Conservation (phyloP, 495 filamentous ascomycete species). For the Talaromyces adpressus region DNA sequence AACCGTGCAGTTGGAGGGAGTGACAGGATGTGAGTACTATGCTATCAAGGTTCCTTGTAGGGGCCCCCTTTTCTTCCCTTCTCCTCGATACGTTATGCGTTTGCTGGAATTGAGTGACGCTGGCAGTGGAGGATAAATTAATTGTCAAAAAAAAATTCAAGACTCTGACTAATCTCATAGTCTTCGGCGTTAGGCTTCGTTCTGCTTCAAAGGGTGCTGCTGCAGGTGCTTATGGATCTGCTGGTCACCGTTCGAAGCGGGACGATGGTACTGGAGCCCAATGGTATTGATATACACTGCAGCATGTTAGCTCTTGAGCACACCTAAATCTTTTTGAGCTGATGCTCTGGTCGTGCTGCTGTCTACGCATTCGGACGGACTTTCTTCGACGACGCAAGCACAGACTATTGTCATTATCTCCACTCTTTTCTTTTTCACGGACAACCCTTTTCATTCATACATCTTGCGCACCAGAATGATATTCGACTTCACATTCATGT, state of each 20-base stretch:
- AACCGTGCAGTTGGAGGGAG: conserved; percentile 84
- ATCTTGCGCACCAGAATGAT: conserved; percentile 5
- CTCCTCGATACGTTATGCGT: conserved; percentile 84
- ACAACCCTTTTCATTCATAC: conserved; percentile 1
- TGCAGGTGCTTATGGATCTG: conserved; percentile 55
- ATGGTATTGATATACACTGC: conserved; percentile 53
- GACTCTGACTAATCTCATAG: conserved; percentile 80
- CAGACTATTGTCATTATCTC: neutral
- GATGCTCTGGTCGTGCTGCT: conserved; percentile 1
- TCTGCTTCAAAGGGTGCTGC: conserved; percentile 84
- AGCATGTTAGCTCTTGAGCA: conserved; percentile 21
- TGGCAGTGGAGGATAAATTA: conserved; percentile 55
- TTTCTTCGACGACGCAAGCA: conserved; percentile 5
- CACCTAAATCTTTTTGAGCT: conserved; percentile 17
- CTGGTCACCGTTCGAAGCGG: conserved; percentile 71
- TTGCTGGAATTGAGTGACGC: conserved; percentile 69
- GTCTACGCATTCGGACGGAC: neutral
- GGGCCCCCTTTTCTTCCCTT: conserved; percentile 50
- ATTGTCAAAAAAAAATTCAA: conserved; percentile 48
- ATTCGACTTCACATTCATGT: neutral
- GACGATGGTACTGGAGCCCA: conserved; percentile 53
- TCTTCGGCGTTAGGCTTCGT: conserved; percentile 90
- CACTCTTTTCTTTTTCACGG: neutral
- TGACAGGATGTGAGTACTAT: conserved; percentile 98
- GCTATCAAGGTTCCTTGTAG: conserved; percentile 84